Evolutionary conservation across 148 eudicot species (phyloP).

Genomic region (Salicornia ramosissima): DNA sequence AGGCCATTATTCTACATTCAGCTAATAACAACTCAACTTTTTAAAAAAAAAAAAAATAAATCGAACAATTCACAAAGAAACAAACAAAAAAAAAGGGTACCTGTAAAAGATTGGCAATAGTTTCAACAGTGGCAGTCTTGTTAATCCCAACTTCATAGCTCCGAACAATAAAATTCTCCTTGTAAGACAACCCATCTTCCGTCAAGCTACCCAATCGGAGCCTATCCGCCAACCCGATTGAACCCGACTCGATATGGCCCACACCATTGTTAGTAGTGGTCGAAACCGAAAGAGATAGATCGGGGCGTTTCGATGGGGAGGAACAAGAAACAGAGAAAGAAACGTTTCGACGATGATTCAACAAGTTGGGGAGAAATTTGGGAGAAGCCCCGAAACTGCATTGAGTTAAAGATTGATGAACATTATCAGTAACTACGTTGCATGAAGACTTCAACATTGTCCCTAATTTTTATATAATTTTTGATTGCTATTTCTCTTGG

Average conservation of each 20-base stretch:
- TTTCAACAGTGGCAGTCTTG: constrained; percentile 92
- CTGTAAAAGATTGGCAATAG: constrained; percentile 96
- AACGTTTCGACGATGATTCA: constrained; percentile 25
- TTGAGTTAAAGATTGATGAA: constrained; percentile 39
- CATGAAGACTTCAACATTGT: constrained; percentile 36
- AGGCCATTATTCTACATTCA: neutral
- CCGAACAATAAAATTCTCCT: constrained; percentile 80
- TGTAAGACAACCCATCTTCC: constrained; percentile 72
- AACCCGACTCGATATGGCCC: constrained; percentile 6
- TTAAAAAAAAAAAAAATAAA: too few relatives aligned
- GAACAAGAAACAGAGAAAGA: constrained; percentile 11
- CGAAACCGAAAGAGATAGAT: constrained; percentile 28
- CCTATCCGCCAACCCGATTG: constrained; percentile 46
- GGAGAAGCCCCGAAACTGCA: constrained; percentile 30
- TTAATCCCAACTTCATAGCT: constrained; percentile 91
- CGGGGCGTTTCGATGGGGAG: constrained; percentile 21
- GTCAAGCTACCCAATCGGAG: constrained; percentile 69
- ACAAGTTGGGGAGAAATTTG: constrained; percentile 3
- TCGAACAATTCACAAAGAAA: neutral
- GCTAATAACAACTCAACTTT: neutral
- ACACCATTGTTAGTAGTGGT: constrained; percentile 14
- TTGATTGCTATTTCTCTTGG: constrained; percentile 1
- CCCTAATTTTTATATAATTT: neutral
- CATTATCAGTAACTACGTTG: constrained; percentile 31
- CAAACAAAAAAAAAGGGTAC: constrained; percentile 21